phyloP scores from a whole-genome alignment of 2,329 filamentous ascomycete genomes.

The Arthroderma uncinatum region DNA sequence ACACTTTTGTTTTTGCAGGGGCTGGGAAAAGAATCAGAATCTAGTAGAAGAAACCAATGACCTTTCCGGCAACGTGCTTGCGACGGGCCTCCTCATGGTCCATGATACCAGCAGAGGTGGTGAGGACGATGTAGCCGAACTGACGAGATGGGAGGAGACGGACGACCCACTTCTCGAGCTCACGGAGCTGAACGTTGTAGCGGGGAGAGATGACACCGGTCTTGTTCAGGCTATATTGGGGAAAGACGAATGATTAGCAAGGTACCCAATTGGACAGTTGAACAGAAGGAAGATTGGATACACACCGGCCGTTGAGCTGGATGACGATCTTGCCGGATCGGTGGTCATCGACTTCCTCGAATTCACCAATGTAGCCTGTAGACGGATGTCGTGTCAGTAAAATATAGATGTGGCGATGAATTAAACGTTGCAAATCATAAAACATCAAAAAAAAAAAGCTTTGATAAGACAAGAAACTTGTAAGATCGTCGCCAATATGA shows the following conservation, averaged over 20 bases:
- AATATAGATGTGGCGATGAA: slow-evolving; percentile 64
- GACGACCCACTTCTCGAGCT: slow-evolving; percentile 99
- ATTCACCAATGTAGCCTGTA: slow-evolving; percentile 95
- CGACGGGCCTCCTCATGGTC: slow-evolving; percentile 99
- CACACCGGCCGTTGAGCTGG: slow-evolving; percentile 86
- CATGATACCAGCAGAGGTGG: slow-evolving; percentile 99
- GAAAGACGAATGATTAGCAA: background rate
- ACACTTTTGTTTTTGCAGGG: background rate
- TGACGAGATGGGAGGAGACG: slow-evolving; percentile 98
- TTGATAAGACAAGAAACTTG: slow-evolving; percentile 61
- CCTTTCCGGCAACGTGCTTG: slow-evolving; percentile 99
- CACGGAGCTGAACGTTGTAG: slow-evolving; percentile 96
- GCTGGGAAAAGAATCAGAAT: slow-evolving; percentile 12
- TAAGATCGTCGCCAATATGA: slow-evolving; percentile 69
- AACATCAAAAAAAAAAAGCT: slow-evolving; percentile 31
- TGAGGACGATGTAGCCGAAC: slow-evolving; percentile 98
- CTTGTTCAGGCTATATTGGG: slow-evolving; percentile 67
- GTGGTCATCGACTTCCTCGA: slow-evolving; percentile 99
- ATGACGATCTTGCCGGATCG: slow-evolving; percentile 99
- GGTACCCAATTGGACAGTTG: background rate
- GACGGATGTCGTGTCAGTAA: slow-evolving; percentile 41
- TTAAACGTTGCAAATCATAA: slow-evolving; percentile 84
- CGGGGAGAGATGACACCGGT: slow-evolving; percentile 97
- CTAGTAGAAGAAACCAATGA: slow-evolving; percentile 99
- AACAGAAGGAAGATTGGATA: slow-evolving; percentile 1